phyloP scores from a whole-genome alignment of 164 flowering plant species.

The Nelumbo lutea region DNA sequence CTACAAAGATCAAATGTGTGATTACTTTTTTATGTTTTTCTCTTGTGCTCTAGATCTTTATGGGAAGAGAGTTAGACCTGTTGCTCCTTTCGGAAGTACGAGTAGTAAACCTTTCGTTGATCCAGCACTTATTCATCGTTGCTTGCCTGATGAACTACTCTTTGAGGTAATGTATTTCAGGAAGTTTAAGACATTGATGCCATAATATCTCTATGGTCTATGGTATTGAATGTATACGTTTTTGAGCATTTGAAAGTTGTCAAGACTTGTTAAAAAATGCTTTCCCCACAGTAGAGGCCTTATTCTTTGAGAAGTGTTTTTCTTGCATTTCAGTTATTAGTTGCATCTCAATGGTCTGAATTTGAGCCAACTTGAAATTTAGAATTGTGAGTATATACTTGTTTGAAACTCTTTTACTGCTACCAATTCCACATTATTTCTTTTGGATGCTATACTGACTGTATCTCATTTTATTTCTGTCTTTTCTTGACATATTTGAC shows the following conservation, averaged over 20 bases:
- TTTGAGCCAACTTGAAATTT: not conserved
- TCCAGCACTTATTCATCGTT: conserved; percentile 69
- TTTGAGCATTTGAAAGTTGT: not conserved
- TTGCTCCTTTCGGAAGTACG: conserved; percentile 62
- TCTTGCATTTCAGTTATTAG: not conserved
- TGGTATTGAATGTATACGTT: too few species aligned
- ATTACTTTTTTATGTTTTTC: not conserved
- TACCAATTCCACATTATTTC: not conserved
- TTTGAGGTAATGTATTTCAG: conserved; percentile 51
- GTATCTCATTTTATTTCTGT: not conserved
- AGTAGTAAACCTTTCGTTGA: conserved; percentile 56
- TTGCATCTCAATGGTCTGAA: not conserved
- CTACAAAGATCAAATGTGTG: not conserved
- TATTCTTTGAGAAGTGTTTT: not conserved
- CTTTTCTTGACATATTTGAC: not conserved
- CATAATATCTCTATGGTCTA: not conserved
- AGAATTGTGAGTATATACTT: not conserved
- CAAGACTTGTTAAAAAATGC: not conserved
- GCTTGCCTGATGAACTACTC: conserved; percentile 86
- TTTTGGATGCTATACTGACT: not conserved
- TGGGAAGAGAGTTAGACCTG: conserved; percentile 72
- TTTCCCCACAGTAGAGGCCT: not conserved
- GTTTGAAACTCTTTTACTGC: not conserved
- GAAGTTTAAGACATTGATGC: not conserved
- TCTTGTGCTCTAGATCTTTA: conserved; percentile 63